These are phyloP conservation scores for Linaria vulgaris DNA, from an alignment of 257 asterid genomes.

Conservation along the genomic window DNA sequence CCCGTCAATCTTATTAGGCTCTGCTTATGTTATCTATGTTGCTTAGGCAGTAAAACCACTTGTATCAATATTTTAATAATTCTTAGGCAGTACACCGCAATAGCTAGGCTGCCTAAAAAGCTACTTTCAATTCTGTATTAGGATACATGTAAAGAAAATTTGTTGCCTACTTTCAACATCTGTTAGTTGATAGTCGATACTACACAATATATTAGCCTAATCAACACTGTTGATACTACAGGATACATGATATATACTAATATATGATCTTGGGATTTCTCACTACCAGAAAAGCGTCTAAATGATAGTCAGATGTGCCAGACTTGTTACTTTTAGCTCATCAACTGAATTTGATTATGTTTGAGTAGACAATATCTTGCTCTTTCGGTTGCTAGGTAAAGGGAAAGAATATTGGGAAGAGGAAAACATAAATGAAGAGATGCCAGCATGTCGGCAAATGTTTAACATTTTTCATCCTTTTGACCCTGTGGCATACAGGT, in stretches of 20 bases:
- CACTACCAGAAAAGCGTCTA: conserved; percentile 12
- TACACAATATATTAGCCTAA: too few relatives aligned
- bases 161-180: too few relatives aligned
- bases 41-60: too few relatives aligned
- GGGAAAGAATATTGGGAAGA: conserved; percentile 86
- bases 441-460: conserved; percentile 93
- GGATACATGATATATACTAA: background rate
- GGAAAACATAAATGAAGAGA: conserved; percentile 75
- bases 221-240: conserved; percentile 4
- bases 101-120: too few relatives aligned
- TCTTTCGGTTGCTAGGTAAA: conserved; percentile 53
- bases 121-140: too few relatives aligned
- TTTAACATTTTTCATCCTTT: conserved; percentile 94
- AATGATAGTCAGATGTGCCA: conserved; percentile 9
- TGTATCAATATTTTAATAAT: too few relatives aligned
- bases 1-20: too few relatives aligned
- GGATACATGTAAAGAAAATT: too few relatives aligned
- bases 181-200: too few relatives aligned
- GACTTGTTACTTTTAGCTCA: background rate
- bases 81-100: too few relatives aligned
- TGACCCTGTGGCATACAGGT: conserved; percentile 98
- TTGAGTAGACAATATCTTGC: conserved; percentile 24
- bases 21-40: too few relatives aligned
- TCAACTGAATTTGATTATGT: conserved; percentile 12
- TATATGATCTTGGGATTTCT: background rate